These are phyloP conservation scores for Blastocystis hominis DNA, from an alignment of 352 stramenopile species.

Conservation along the genomic window DNA sequence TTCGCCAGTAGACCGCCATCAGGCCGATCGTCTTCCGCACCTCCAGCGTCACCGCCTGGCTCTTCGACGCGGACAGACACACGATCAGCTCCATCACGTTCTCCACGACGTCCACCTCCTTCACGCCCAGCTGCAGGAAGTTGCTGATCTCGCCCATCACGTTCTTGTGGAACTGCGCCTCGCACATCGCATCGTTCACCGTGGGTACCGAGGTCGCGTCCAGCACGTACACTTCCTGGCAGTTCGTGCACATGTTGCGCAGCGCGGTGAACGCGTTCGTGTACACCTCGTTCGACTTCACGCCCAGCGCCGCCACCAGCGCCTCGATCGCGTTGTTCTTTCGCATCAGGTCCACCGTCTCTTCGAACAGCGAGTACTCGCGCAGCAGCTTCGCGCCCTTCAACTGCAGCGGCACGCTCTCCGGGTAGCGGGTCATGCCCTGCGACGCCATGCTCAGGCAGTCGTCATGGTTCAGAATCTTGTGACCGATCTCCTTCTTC, in stretches of 20 bases:
- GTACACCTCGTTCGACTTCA: conserved; percentile 34
- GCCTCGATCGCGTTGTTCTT: conserved; percentile 16
- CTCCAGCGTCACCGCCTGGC: neutral
- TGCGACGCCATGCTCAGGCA: conserved; percentile 8
- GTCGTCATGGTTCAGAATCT: conserved; percentile 43
- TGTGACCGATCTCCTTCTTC: conserved; percentile 21
- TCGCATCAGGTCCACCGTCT: conserved; percentile 33
- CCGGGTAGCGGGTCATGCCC: neutral
- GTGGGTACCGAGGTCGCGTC: conserved; percentile 40
- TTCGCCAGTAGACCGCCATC: conserved; percentile 39
- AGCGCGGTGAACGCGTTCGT: conserved; percentile 44
- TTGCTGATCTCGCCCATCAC: conserved; percentile 2
- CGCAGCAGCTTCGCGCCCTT: conserved; percentile 49
- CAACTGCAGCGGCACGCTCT: conserved; percentile 10
- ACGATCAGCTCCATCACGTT: conserved; percentile 55
- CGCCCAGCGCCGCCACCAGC: conserved; percentile 22
- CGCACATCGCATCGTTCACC: conserved; percentile 41
- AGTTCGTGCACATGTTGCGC: conserved; percentile 55
- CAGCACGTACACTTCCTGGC: conserved; percentile 41
- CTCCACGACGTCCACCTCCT: neutral
- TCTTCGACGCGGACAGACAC: conserved; percentile 42
- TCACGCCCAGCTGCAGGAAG: conserved; percentile 6
- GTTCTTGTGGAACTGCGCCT: conserved; percentile 4
- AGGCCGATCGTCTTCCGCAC: neutral
- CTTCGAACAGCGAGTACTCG: conserved; percentile 37